Conservation (phyloP, 345 rosid genomes). For the Limnanthes douglasii region DNA sequence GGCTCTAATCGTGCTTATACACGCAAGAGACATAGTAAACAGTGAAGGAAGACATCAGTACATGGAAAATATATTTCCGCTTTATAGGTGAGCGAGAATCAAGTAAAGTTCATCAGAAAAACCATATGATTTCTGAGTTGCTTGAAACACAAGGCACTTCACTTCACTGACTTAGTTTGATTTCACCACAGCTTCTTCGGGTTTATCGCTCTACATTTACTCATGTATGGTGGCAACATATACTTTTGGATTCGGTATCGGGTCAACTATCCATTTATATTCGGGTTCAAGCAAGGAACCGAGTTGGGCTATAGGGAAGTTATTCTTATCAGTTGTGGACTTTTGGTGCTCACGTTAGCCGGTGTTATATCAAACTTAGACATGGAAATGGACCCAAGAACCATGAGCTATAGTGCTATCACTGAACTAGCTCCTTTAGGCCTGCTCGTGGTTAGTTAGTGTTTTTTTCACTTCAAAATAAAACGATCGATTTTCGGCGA, state of each 20-base stretch:
- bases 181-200: constrained; percentile 41
- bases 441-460: constrained; percentile 38
- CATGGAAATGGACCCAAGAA: constrained; percentile 72
- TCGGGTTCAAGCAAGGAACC: constrained; percentile 64
- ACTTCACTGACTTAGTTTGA: too few species aligned
- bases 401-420: constrained; percentile 32
- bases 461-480: too few species aligned
- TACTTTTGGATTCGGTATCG: constrained; percentile 57
- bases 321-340: constrained; percentile 30
- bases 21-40: constrained; percentile 26
- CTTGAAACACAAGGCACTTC: too few species aligned
- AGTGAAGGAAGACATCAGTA: constrained; percentile 31
- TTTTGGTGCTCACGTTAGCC: constrained; percentile 37
- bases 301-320: constrained; percentile 61
- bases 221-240: constrained; percentile 44
- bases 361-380: constrained; percentile 53
- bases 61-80: constrained; percentile 74
- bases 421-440: constrained; percentile 58
- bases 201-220: constrained; percentile 50
- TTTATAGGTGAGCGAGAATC: constrained; percentile 28
- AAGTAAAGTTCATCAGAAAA: background rate
- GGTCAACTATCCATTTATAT: constrained; percentile 57
- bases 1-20: constrained; percentile 34
- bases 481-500: too few species aligned
- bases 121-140: too few species aligned